phyloP scores from a whole-genome alignment of 2,329 filamentous ascomycete genomes.

The Peltaster fructicola region DNA sequence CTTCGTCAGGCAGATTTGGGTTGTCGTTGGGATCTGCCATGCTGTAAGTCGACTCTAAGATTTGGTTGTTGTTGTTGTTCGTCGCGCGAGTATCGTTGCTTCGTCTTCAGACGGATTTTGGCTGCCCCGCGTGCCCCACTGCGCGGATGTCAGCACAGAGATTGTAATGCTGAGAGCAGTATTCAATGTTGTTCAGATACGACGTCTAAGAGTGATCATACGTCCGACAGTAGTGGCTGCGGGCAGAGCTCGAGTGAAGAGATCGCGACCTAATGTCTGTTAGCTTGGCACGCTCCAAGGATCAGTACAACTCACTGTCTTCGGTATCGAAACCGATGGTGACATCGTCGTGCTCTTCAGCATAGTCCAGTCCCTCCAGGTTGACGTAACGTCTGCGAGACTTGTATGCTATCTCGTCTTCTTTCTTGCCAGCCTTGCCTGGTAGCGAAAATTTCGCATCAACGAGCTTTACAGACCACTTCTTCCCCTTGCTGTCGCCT shows the following conservation, averaged over 20 bases:
- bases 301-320: slow-evolving; percentile 17
- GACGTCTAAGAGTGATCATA: slow-evolving; percentile 25
- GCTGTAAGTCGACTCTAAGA: no score
- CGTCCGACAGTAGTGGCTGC: slow-evolving; percentile 23
- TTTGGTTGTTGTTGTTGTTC: no score
- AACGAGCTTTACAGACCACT: slow-evolving; percentile 58
- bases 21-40: slow-evolving; percentile 4
- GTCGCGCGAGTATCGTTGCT: no score
- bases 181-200: no score
- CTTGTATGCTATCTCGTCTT: slow-evolving; percentile 37
- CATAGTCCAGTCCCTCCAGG: slow-evolving; percentile 73
- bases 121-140: no score
- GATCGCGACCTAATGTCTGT: slow-evolving; percentile 26
- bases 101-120: no score
- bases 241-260: slow-evolving; percentile 28
- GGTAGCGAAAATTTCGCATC: slow-evolving; percentile 85
- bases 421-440: slow-evolving; percentile 31
- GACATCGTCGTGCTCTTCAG: slow-evolving; percentile 85
- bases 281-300: background rate
- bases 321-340: slow-evolving; percentile 68
- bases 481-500: slow-evolving; percentile 28
- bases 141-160: no score
- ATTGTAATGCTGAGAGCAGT: no score
- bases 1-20: slow-evolving; percentile 6
- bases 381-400: slow-evolving; percentile 60